A percentile compares a stretch with the other conserved stretches of the same genome.
Conservation (phyloP, 2,329 filamentous ascomycete species). For the Teratosphaeria zuluensis region DNA sequence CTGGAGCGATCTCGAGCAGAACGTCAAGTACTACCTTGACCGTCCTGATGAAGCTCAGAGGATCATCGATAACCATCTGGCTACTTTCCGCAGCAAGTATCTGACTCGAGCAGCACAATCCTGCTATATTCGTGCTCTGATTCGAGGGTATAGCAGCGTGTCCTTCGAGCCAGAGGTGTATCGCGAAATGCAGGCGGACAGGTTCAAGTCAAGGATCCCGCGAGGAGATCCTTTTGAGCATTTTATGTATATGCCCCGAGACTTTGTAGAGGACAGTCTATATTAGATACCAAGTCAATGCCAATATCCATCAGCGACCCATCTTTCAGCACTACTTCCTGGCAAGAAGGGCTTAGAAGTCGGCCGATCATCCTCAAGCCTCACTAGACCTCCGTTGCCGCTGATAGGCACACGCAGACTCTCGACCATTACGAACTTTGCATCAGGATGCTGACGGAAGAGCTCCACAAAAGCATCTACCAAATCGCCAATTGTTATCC, state of each 20-base stretch:
- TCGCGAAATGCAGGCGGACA: background rate
- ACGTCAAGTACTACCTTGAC: background rate
- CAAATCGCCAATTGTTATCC: slow-evolving; percentile 12
- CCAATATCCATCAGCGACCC: background rate
- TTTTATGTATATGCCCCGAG: background rate
- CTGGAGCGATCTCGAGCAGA: background rate
- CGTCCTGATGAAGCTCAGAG: background rate
- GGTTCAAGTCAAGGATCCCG: background rate
- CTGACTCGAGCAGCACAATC: background rate
- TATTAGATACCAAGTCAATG: too few species aligned
- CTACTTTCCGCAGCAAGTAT: background rate
- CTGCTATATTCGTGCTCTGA: slow-evolving; percentile 1
- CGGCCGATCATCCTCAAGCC: slow-evolving; percentile 6
- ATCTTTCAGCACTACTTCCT: background rate
- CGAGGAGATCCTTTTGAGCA: background rate
- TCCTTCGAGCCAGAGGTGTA: background rate
- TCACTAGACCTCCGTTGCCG: background rate
- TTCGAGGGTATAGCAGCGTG: background rate
- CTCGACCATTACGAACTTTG: slow-evolving; percentile 14
- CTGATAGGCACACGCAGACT: slow-evolving; percentile 8
- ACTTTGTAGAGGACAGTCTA: background rate
- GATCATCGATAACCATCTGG: background rate
- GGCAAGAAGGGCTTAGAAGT: slow-evolving; percentile 1
- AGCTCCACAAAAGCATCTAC: slow-evolving; percentile 15
- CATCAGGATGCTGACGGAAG: slow-evolving; percentile 14